A percentile compares a stretch with the other conserved stretches of the same genome.
Conservation (phyloP, 1,284 basidiomycete genomes). For the Rhodotorula sp. region DNA sequence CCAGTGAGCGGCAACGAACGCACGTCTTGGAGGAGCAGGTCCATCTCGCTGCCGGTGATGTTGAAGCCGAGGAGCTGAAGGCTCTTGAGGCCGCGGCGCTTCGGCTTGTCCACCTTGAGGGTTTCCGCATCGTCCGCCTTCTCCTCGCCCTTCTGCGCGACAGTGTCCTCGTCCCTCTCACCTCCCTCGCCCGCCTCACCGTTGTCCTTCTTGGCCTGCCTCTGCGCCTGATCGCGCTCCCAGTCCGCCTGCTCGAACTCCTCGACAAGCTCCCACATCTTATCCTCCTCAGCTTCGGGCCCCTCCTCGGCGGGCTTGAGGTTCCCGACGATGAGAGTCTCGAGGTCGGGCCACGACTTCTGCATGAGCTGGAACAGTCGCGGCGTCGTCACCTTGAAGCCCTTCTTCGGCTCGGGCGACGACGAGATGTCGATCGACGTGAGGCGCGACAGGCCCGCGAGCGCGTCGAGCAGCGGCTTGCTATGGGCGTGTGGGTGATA, state of each 20-base stretch:
- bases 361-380: slow-evolving; percentile 21
- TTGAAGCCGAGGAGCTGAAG: slow-evolving; percentile 17
- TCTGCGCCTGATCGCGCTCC: background rate
- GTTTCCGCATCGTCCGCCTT: background rate
- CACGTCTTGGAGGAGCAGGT: slow-evolving; percentile 23
- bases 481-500: background rate
- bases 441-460: slow-evolving; percentile 26
- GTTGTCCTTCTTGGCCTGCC: background rate
- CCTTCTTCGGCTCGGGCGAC: slow-evolving; percentile 16
- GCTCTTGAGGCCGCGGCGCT: slow-evolving; percentile 18
- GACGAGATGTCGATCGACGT: slow-evolving; percentile 29
- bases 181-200: background rate
- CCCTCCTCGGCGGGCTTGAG: slow-evolving; percentile 16
- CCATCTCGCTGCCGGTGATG: background rate
- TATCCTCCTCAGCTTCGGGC: slow-evolving; percentile 7
- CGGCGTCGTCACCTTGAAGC: slow-evolving; percentile 33
- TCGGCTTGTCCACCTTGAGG: background rate
- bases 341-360: slow-evolving; percentile 22
- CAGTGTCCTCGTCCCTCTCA: background rate
- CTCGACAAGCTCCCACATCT: slow-evolving; percentile 22
- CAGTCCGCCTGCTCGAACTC: slow-evolving; percentile 3
- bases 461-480: slow-evolving; percentile 25
- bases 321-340: slow-evolving; percentile 14
- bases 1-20: background rate
- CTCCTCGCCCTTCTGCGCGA: background rate